A percentile compares a stretch with the other conserved stretches of the same genome.
Conservation (phyloP, 768 basidiomycete species). For the Tephrocybe rancida region DNA sequence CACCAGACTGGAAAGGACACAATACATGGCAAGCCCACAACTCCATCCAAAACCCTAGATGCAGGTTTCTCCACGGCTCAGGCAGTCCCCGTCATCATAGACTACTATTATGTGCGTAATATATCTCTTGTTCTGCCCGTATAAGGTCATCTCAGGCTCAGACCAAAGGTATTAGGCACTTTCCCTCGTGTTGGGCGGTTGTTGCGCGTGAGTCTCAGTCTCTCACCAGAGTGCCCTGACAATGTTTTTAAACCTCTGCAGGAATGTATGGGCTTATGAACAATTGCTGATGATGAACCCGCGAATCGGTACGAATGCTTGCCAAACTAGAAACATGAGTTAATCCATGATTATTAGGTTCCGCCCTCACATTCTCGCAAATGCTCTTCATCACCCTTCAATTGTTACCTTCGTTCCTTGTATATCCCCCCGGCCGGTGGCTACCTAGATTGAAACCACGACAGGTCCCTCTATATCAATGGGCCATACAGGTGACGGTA, state of each 20-base stretch:
- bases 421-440: conserved; percentile 29
- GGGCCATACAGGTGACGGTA: conserved; percentile 73
- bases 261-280: conserved; percentile 82
- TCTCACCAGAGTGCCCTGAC: too few species aligned
- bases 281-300: conserved; percentile 71
- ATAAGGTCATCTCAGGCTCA: conserved; percentile 8
- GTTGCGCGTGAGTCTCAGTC: conserved; percentile 79
- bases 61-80: conserved; percentile 30
- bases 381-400: conserved; percentile 77
- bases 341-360: conserved; percentile 44
- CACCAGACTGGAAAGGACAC: neutral
- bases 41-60: conserved; percentile 14
- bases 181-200: conserved; percentile 76
- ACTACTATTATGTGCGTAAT: conserved; percentile 35
- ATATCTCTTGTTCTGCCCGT: neutral
- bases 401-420: conserved; percentile 65
- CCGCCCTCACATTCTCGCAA: conserved; percentile 84
- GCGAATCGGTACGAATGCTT: conserved; percentile 53
- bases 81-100: conserved; percentile 37
- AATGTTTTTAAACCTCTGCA: conserved; percentile 21
- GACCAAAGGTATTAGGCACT: conserved; percentile 41
- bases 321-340: neutral
- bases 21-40: neutral
- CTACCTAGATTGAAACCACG: conserved; percentile 63
- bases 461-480: conserved; percentile 66